Conservation (phyloP, 176 grass and related monocot species). For the Eleusine indica region DNA sequence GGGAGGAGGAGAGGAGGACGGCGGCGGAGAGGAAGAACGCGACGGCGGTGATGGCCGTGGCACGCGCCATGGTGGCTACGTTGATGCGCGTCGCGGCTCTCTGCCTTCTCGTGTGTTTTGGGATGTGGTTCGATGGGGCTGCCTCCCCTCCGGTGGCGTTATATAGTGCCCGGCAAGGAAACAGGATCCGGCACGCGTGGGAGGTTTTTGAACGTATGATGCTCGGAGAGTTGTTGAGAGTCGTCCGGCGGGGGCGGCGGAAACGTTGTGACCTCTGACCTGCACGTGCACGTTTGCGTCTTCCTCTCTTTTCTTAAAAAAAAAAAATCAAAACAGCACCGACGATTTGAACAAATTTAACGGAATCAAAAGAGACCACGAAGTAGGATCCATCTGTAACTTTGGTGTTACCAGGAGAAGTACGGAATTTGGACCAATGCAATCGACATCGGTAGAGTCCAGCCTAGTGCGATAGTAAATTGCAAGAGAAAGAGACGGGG, state of each 20-base stretch:
- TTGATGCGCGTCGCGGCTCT: neutral
- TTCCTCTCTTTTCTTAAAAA: neutral
- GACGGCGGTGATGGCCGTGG: neutral
- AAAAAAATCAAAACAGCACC: no score
- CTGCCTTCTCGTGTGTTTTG: neutral
- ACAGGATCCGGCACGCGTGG: neutral
- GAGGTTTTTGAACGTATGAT: neutral
- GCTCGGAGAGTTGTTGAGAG: neutral
- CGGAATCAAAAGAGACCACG: neutral
- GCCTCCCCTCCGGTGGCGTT: neutral
- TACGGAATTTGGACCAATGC: neutral
- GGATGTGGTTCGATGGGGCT: neutral
- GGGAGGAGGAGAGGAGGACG: slow-evolving; percentile 8
- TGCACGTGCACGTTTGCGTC: neutral
- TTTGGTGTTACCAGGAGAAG: neutral
- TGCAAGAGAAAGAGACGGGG: neutral
- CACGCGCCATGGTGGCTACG: slow-evolving; percentile 15
- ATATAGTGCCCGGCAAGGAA: neutral
- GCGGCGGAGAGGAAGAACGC: slow-evolving; percentile 30
- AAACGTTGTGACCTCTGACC: neutral
- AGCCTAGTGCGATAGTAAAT: neutral
- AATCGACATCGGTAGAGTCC: neutral
- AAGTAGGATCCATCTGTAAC: neutral
- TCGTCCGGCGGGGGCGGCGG: neutral
- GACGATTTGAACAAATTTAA: no score